phyloP scores from a whole-genome alignment of 257 asterid species.

The Solanum virginianum region DNA sequence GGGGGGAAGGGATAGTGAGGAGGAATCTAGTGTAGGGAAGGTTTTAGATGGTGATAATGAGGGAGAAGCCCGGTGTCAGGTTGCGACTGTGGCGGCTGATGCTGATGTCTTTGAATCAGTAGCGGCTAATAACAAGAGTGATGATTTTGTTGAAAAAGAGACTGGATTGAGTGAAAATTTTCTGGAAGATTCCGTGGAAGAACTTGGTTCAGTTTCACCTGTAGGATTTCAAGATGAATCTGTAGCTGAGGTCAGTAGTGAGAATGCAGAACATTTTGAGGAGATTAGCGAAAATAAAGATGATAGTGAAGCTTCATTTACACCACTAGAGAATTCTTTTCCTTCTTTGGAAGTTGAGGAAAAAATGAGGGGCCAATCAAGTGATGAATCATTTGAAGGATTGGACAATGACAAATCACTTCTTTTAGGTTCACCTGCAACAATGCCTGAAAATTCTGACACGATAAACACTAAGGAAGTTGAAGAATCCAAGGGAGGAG shows the following conservation, averaged over 20 bases:
- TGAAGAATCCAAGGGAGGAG: neutral
- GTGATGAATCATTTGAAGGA: neutral
- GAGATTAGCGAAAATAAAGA: neutral
- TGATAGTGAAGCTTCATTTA: conserved; percentile 7
- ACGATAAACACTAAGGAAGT: neutral
- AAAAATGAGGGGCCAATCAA: neutral
- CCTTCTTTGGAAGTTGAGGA: conserved; percentile 3
- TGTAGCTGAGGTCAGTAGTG: neutral
- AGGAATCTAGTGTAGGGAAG: conserved; percentile 13
- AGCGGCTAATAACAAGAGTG: neutral
- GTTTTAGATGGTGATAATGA: conserved; percentile 20
- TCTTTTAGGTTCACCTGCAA: neutral
- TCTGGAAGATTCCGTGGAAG: neutral
- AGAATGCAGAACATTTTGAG: conserved; percentile 1
- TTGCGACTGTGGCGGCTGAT: conserved; percentile 12
- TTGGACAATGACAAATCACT: neutral
- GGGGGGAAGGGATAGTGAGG: conserved; percentile 10
- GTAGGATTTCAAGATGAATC: neutral
- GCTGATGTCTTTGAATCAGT: neutral
- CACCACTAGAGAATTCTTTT: neutral
- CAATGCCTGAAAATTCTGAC: neutral
- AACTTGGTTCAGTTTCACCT: neutral
- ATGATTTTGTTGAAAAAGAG: conserved; percentile 8
- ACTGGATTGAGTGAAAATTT: neutral
- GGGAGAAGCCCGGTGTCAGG: conserved; percentile 4